A percentile compares a stretch with the other conserved stretches of the same genome.
Conservation (phyloP, 768 basidiomycete genomes). For the Termitomyces sp. region DNA sequence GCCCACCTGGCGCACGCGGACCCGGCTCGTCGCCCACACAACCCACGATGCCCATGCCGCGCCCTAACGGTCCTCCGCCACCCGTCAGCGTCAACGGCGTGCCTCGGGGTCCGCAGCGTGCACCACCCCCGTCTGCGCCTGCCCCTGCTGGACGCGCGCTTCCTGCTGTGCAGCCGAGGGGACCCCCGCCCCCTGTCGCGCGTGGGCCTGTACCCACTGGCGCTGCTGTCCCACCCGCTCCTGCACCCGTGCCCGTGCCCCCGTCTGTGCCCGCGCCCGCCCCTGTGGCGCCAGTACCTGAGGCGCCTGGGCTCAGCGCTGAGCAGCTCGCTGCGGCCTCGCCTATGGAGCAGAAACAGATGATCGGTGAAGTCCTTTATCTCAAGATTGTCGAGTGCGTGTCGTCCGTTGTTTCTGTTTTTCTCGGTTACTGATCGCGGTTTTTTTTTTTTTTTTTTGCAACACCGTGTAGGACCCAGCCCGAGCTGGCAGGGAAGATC, state of each 20-base stretch:
- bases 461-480: conserved; percentile 63
- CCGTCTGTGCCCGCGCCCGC: conserved; percentile 23
- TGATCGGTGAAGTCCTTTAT: conserved; percentile 95
- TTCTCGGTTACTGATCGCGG: neutral
- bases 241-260: conserved; percentile 16
- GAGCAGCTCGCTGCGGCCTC: conserved; percentile 55
- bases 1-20: conserved; percentile 59
- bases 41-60: conserved; percentile 57
- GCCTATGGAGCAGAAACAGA: conserved; percentile 94
- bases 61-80: conserved; percentile 51
- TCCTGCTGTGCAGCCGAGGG: conserved; percentile 17
- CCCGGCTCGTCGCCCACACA: conserved; percentile 69
- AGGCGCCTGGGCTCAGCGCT: conserved; percentile 38
- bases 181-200: conserved; percentile 30
- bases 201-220: conserved; percentile 31
- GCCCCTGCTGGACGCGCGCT: conserved; percentile 8
- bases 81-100: conserved; percentile 36
- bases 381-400: conserved; percentile 81
- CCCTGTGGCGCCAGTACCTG: conserved; percentile 29
- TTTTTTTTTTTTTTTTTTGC: neutral
- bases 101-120: conserved; percentile 29
- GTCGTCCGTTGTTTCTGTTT: conserved; percentile 7
- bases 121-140: neutral
- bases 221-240: conserved; percentile 25
- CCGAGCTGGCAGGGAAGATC: conserved; percentile 97